Evolutionary conservation across 805 yeast species (phyloP).

Genomic region (Nakazawaea peltata): DNA sequence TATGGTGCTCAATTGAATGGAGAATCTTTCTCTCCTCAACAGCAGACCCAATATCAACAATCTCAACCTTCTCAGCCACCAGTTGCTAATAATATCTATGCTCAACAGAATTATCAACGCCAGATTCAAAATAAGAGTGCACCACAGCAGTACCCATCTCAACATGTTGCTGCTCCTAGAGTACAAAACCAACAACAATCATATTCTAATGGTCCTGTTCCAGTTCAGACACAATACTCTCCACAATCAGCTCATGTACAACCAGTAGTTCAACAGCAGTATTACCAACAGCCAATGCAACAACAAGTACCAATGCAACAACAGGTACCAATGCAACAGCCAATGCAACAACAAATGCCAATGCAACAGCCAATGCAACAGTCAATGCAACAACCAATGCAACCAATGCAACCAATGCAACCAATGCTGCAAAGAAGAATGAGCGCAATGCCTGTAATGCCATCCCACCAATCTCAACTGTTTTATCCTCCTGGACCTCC

Average conservation of each 20-base stretch:
- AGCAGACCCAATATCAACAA: conserved; percentile 2
- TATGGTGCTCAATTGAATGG: conserved; percentile 13
- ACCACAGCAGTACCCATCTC: not conserved
- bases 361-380: conserved; percentile 13
- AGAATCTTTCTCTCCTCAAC: conserved; percentile 8
- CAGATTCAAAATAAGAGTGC: not conserved
- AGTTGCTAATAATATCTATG: conserved; percentile 8
- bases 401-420: conserved; percentile 11
- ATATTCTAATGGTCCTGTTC: not conserved
- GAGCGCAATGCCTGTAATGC: conserved; percentile 17
- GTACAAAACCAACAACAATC: not conserved
- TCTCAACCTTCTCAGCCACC: not conserved
- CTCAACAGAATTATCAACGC: conserved; percentile 7
- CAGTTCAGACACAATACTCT: conserved; percentile 14
- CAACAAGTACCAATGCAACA: conserved; percentile 17
- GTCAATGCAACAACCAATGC: conserved; percentile 14
- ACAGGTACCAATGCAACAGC: conserved; percentile 15
- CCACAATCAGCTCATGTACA: too few species aligned
- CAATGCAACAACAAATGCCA: conserved; percentile 13
- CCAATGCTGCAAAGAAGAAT: conserved; percentile 17
- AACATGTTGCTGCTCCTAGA: not conserved
- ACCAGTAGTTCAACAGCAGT: conserved; percentile 13
- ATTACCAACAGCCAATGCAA: conserved; percentile 11
- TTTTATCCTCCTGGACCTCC: conserved; percentile 18
- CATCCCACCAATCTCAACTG: conserved; percentile 16